Conservation (phyloP, 2,329 filamentous ascomycete genomes). For the Arthrobotrys iridis region DNA sequence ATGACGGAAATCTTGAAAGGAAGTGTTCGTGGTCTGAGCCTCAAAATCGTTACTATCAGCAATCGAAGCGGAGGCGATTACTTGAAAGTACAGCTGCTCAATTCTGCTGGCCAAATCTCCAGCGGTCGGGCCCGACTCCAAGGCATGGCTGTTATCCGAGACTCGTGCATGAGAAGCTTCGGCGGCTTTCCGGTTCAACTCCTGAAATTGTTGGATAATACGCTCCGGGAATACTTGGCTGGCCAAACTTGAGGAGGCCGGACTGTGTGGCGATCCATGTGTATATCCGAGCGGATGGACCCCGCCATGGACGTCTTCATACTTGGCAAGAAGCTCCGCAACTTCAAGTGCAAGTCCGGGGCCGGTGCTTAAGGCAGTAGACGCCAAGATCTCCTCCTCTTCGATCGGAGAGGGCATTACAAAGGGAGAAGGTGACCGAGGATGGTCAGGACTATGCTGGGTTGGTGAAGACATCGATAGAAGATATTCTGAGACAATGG, state of each 20-base stretch:
- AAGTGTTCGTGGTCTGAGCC: not conserved
- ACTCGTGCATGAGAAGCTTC: not conserved
- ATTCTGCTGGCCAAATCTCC: not conserved
- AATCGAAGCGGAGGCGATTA: not conserved
- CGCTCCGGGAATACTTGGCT: conserved; percentile 6
- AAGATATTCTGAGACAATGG: not conserved
- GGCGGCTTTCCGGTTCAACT: not conserved
- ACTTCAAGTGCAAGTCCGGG: not conserved
- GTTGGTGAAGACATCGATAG: not conserved
- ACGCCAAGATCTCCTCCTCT: not conserved
- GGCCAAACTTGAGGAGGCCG: not conserved
- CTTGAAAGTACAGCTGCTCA: not conserved
- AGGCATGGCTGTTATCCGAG: conserved; percentile 1
- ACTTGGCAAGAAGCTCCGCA: not conserved
- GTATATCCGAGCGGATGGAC: not conserved
- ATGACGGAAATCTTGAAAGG: not conserved
- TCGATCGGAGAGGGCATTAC: conserved; percentile 4
- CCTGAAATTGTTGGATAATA: conserved; percentile 3
- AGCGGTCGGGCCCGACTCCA: not conserved
- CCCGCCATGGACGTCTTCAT: not conserved
- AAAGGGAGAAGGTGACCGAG: conserved; percentile 10
- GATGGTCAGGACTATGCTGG: not conserved
- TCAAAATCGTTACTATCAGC: conserved; percentile 1
- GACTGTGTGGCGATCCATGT: not conserved
- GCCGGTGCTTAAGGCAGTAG: not conserved